phyloP scores from a whole-genome alignment of 75 land plant genomes.

The Isoetes taiwanensis region DNA sequence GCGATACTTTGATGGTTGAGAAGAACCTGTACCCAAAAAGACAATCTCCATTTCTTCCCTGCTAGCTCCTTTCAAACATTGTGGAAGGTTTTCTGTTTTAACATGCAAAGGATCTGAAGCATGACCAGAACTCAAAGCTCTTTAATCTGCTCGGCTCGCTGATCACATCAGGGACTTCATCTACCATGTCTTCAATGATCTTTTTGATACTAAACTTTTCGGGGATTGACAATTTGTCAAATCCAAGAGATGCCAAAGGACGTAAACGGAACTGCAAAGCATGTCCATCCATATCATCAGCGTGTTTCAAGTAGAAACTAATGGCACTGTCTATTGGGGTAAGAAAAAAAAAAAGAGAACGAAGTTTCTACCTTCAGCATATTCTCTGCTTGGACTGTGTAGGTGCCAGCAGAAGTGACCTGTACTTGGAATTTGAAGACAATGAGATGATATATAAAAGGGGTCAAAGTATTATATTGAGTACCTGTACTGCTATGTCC shows the following conservation, averaged over 20 bases:
- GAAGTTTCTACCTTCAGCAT: constrained; percentile 41
- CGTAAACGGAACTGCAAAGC: constrained; percentile 87
- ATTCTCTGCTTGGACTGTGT: constrained; percentile 41
- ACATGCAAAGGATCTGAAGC: background rate
- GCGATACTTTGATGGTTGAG: constrained; percentile 93
- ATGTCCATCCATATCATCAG: no score
- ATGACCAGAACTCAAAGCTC: constrained; percentile 28
- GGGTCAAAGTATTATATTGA: background rate
- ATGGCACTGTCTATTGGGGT: no score
- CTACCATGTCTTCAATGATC: constrained; percentile 34
- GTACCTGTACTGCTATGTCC: constrained; percentile 19
- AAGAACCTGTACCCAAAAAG: constrained; percentile 92
- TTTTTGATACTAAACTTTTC: constrained; percentile 13
- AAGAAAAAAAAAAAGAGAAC: background rate
- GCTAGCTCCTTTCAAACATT: constrained; percentile 49
- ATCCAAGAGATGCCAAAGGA: constrained; percentile 59
- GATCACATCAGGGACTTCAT: constrained; percentile 61
- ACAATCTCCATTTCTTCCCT: constrained; percentile 90
- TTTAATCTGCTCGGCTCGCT: constrained; percentile 39
- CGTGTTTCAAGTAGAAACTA: no score
- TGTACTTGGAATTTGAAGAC: background rate
- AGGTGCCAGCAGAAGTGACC: constrained; percentile 12
- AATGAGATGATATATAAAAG: background rate
- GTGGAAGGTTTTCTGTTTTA: constrained; percentile 22
- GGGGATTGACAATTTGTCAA: constrained; percentile 62